Conservation (phyloP, 108 stramenopile genomes). For the Discostella pseudostelligera region DNA sequence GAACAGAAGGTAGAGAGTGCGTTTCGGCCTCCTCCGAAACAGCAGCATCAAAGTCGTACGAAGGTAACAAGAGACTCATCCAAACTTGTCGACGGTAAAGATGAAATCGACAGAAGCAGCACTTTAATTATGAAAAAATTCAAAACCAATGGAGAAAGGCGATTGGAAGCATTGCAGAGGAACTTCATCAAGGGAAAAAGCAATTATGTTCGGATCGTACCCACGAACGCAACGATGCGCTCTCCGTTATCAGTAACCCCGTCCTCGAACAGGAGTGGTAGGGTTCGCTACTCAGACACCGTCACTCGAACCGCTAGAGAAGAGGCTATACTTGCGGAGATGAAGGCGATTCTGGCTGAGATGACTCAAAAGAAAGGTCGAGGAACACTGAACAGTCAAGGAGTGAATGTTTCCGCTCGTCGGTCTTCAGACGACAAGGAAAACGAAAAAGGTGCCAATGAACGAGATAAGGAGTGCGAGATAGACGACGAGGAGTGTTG, state of each 20-base stretch:
- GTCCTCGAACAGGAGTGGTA: not conserved
- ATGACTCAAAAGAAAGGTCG: no score
- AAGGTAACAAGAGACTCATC: not conserved
- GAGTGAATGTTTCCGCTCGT: no score
- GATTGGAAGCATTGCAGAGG: not conserved
- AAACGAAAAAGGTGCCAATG: no score
- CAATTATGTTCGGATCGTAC: no score
- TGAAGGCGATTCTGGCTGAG: no score
- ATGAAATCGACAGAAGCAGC: not conserved
- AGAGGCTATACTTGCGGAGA: no score
- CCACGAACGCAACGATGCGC: no score
- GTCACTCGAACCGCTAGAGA: no score
- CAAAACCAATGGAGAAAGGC: slow-evolving; percentile 9
- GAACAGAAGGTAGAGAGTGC: not conserved
- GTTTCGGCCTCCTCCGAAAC: not conserved
- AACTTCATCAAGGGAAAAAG: not conserved
- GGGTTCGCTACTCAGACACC: no score
- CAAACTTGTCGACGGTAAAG: not conserved
- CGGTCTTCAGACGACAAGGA: not conserved
- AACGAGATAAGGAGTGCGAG: not conserved
- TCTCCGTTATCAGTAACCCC: not conserved
- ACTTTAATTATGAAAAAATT: not conserved
- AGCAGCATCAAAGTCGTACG: not conserved
- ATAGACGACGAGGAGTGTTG: slow-evolving; percentile 9
- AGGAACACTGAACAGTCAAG: no score